phyloP scores from a whole-genome alignment of 129 eudicot species.

The Chrysanthemum lavandulifolium region DNA sequence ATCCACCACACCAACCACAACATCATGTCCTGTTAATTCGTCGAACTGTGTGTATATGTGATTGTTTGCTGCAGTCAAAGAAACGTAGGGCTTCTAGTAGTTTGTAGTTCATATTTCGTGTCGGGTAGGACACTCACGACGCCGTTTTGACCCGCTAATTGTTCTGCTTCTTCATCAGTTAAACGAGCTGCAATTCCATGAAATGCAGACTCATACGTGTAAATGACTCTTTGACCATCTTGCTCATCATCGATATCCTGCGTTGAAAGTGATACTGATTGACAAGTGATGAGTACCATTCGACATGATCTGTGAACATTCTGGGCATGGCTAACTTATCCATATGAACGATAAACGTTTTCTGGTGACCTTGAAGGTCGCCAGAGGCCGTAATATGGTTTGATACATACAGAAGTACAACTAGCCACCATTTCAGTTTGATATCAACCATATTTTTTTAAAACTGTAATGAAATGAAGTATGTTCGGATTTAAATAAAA shows the following conservation, averaged over 20 bases:
- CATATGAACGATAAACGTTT: slow-evolving; percentile 59
- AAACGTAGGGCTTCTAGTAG: slow-evolving; percentile 65
- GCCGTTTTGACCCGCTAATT: slow-evolving; percentile 30
- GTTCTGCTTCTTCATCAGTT: slow-evolving; percentile 41
- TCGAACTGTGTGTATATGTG: slow-evolving; percentile 15
- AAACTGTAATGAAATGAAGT: background rate
- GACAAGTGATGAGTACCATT: slow-evolving; percentile 60
- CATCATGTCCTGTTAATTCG: slow-evolving; percentile 29
- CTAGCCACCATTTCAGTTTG: slow-evolving; percentile 20
- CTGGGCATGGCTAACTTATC: slow-evolving; percentile 52
- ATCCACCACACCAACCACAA: slow-evolving; percentile 62
- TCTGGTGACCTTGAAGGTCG: background rate
- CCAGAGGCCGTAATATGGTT: slow-evolving; percentile 19
- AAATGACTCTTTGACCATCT: slow-evolving; percentile 38
- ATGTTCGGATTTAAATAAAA: background rate
- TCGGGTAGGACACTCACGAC: slow-evolving; percentile 54
- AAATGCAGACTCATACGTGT: slow-evolving; percentile 57
- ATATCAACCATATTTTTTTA: slow-evolving; percentile 18
- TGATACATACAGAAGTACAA: slow-evolving; percentile 18
- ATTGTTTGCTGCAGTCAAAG: slow-evolving; percentile 47
- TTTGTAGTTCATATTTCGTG: slow-evolving; percentile 49
- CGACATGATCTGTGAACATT: slow-evolving; percentile 42
- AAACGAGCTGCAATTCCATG: slow-evolving; percentile 68
- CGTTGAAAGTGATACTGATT: slow-evolving; percentile 34
- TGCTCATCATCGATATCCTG: slow-evolving; percentile 9